Conservation (phyloP, 1,139 yeast genomes). For the Debaryomyces coudertii region DNA sequence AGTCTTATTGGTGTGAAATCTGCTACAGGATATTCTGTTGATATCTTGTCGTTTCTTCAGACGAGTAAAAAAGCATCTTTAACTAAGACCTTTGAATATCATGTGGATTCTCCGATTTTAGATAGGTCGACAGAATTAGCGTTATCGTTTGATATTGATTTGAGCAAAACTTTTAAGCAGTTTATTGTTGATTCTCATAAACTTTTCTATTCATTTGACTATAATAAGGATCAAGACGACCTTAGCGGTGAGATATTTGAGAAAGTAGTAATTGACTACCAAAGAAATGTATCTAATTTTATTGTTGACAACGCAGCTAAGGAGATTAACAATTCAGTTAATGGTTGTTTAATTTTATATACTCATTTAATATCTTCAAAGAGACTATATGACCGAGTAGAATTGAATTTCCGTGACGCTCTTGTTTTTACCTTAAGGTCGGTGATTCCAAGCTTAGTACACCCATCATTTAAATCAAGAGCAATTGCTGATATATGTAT, state of each 20-base stretch:
- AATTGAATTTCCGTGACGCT: slow-evolving; percentile 36
- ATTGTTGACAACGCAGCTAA: slow-evolving; percentile 31
- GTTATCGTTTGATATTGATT: slow-evolving; percentile 64
- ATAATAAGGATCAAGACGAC: slow-evolving; percentile 28
- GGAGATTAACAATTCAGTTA: slow-evolving; percentile 31
- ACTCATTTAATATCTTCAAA: slow-evolving; percentile 26
- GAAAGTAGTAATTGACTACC: slow-evolving; percentile 37
- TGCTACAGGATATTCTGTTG: slow-evolving; percentile 28
- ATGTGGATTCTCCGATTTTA: slow-evolving; percentile 25
- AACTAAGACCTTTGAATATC: slow-evolving; percentile 18
- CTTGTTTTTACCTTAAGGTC: slow-evolving; percentile 36
- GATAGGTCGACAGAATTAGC: slow-evolving; percentile 58
- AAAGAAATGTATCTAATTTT: slow-evolving; percentile 30
- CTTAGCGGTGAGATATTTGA: slow-evolving; percentile 37
- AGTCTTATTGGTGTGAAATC: slow-evolving; percentile 37
- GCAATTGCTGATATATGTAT: slow-evolving; percentile 34
- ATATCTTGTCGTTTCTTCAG: slow-evolving; percentile 28
- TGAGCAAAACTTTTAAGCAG: slow-evolving; percentile 42
- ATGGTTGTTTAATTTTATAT: slow-evolving; percentile 35
- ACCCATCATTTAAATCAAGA: slow-evolving; percentile 25
- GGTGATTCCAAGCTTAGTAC: slow-evolving; percentile 42
- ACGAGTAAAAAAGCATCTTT: slow-evolving; percentile 16
- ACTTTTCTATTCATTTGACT: slow-evolving; percentile 30
- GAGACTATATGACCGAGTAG: slow-evolving; percentile 19
- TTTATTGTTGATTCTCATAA: slow-evolving; percentile 30